Conservation (phyloP, 176 grass and related monocot species). For the Thinopyrum elongatum region DNA sequence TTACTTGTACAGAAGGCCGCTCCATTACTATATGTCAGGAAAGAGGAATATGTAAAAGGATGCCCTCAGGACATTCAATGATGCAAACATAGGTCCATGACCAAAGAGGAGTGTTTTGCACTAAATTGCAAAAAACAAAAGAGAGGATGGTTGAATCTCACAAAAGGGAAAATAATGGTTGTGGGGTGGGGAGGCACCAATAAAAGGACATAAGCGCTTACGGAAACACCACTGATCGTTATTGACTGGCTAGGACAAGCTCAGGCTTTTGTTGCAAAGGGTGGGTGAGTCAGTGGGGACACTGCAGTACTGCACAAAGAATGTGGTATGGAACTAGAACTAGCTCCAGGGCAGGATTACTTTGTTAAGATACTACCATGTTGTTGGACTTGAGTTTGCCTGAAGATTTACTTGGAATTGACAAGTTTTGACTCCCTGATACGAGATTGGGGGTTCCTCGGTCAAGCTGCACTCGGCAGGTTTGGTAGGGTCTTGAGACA, state of each 20-base stretch:
- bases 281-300: constrained; percentile 18
- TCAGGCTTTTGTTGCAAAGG: constrained; percentile 22
- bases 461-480: constrained; percentile 15
- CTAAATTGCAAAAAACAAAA: constrained; percentile 12
- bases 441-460: background rate
- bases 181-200: constrained; percentile 15
- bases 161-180: constrained; percentile 9
- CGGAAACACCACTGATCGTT: background rate
- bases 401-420: background rate
- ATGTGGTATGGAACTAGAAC: background rate
- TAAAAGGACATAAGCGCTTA: constrained; percentile 26
- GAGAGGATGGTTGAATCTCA: constrained; percentile 18
- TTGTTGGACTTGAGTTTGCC: background rate
- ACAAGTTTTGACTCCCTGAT: background rate
- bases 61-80: background rate
- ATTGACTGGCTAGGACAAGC: constrained; percentile 23
- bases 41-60: background rate
- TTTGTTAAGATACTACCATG: background rate
- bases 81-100: constrained; percentile 19
- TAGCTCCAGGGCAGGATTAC: background rate
- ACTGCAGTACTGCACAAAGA: background rate
- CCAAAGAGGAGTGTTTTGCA: constrained; percentile 21
- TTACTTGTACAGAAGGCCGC: background rate
- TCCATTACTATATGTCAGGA: background rate
- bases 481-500: constrained; percentile 6